A percentile compares a stretch with the other conserved stretches of the same genome.
Evolutionary conservation across 805 yeast genomes (phyloP).

Genomic region (Kodamaea nitidulidarum): DNA sequence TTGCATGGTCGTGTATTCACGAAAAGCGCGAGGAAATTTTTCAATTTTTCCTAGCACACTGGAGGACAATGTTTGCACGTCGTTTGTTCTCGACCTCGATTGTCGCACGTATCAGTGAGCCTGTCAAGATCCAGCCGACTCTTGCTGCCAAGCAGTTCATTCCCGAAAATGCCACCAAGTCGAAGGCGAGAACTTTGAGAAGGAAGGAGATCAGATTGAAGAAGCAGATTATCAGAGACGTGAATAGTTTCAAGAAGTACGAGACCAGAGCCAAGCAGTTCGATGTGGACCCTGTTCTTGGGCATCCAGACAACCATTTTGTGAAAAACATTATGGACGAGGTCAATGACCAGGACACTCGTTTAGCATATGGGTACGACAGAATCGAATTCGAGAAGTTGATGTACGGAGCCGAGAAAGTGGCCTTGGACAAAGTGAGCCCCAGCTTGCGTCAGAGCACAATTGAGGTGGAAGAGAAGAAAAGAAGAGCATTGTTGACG

Average conservation of each 20-base stretch:
- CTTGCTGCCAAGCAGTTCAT: constrained; percentile 38
- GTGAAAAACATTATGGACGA: constrained; percentile 63
- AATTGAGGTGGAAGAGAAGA: constrained; percentile 43
- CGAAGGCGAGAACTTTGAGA: constrained; percentile 32
- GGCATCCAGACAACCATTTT: constrained; percentile 63
- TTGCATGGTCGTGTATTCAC: constrained; percentile 9
- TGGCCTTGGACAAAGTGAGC: constrained; percentile 39
- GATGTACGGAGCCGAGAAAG: constrained; percentile 71
- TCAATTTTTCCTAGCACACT: constrained; percentile 2
- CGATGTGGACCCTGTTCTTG: constrained; percentile 79
- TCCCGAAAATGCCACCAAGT: constrained; percentile 28
- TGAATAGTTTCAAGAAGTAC: constrained; percentile 40
- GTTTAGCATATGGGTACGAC: constrained; percentile 54
- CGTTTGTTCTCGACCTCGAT: constrained; percentile 19
- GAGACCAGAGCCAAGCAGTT: constrained; percentile 28
- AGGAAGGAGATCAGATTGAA: constrained; percentile 38
- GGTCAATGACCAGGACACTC: constrained; percentile 57
- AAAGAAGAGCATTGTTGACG: constrained; percentile 65
- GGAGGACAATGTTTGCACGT: constrained; percentile 8
- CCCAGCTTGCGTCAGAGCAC: constrained; percentile 19
- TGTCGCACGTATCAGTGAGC: constrained; percentile 10
- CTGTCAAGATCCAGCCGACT: constrained; percentile 18
- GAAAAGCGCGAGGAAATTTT: constrained; percentile 6
- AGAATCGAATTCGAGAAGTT: constrained; percentile 69
- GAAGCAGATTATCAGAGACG: constrained; percentile 38